These are phyloP conservation scores for Bolboschoenoplectus hybrid DNA, from an alignment of 202 grass and related monocot genomes.

Conservation along the genomic window DNA sequence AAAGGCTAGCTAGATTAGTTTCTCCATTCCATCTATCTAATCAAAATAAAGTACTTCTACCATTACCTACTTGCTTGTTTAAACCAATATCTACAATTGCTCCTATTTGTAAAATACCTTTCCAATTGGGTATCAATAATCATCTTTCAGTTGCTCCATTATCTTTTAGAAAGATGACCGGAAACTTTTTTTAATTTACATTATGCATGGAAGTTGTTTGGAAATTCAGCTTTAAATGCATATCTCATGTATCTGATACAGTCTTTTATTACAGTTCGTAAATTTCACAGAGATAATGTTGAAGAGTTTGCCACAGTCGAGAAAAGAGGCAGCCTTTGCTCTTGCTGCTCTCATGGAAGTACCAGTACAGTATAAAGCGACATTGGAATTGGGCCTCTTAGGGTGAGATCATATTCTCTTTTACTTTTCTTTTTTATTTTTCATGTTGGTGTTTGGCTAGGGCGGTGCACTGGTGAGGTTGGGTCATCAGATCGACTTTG, in stretches of 20 bases:
- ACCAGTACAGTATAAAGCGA: conserved; percentile 44
- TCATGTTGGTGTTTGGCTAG: conserved; percentile 11
- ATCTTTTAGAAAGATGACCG: neutral
- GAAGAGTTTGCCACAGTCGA: conserved; percentile 35
- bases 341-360: conserved; percentile 52
- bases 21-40: no score
- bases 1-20: no score
- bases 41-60: no score
- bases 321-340: conserved; percentile 49
- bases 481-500: neutral
- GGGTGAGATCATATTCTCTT: conserved; percentile 7
- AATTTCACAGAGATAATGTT: conserved; percentile 49
- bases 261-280: conserved; percentile 43
- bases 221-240: neutral
- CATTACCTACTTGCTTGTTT: no score
- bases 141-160: neutral
- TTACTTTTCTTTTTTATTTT: neutral
- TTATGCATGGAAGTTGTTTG: neutral
- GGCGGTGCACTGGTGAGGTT: neutral
- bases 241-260: neutral
- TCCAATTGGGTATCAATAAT: neutral
- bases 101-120: no score
- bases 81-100: no score
- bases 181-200: neutral
- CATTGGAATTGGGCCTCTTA: conserved; percentile 36